A percentile compares a stretch with the other conserved stretches of the same genome.
phyloP scores from a whole-genome alignment of 495 filamentous ascomycete species.

The Tetracladium marchalianum region DNA sequence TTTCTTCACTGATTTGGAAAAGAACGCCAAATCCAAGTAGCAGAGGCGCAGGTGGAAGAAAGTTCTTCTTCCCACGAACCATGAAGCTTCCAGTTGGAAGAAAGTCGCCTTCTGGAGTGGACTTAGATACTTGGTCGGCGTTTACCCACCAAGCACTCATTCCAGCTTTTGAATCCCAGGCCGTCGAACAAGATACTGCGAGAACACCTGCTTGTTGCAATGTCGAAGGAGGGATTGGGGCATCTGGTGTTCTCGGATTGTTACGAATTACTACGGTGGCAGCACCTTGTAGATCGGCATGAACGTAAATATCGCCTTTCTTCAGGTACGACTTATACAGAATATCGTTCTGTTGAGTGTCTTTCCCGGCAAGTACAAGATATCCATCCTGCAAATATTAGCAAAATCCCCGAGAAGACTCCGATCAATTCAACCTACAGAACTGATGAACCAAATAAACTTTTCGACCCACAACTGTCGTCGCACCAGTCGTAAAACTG shows the following conservation, averaged over 20 bases:
- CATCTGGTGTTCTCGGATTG: conserved; percentile 57
- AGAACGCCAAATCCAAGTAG: conserved; percentile 79
- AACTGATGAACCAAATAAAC: conserved; percentile 88
- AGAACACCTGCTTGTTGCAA: conserved; percentile 82
- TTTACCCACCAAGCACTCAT: conserved; percentile 95
- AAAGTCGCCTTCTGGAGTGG: conserved; percentile 66
- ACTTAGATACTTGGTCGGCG: conserved; percentile 81
- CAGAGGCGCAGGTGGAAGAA: conserved; percentile 78
- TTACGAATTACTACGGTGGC: conserved; percentile 81
- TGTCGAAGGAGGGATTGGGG: conserved; percentile 84
- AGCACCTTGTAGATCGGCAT: conserved; percentile 83
- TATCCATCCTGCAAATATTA: conserved; percentile 56
- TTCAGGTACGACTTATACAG: conserved; percentile 75
- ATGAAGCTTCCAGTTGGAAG: conserved; percentile 67
- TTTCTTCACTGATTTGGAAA: conserved; percentile 84
- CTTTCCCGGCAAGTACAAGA: conserved; percentile 75
- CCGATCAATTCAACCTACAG: conserved; percentile 17
- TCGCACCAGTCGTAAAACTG: conserved; percentile 70
- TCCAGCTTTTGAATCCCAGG: conserved; percentile 92
- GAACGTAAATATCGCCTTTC: conserved; percentile 83
- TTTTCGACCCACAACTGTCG: conserved; percentile 93
- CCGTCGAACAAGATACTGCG: conserved; percentile 70
- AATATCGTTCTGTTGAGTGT: conserved; percentile 84
- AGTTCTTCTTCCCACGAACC: conserved; percentile 79
- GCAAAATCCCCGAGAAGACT: too few species aligned